Conservation (phyloP, 352 stramenopile species). For the Pythium biforme region DNA sequence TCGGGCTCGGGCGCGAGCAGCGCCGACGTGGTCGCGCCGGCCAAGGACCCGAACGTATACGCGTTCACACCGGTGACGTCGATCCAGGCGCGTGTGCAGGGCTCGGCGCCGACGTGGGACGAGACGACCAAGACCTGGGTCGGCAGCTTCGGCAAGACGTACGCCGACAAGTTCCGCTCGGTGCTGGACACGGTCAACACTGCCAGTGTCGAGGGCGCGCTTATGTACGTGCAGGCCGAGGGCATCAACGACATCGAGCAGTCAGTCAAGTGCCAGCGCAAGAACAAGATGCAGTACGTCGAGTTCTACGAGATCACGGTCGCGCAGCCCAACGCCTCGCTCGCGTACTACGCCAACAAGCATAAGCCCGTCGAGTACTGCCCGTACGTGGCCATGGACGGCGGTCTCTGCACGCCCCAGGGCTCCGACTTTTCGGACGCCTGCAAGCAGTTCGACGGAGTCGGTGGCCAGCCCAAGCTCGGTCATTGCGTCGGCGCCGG, state of each 20-base stretch:
- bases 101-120: conserved; percentile 42
- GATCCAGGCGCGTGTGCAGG: conserved; percentile 63
- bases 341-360: conserved; percentile 48
- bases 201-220: conserved; percentile 68
- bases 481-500: conserved; percentile 51
- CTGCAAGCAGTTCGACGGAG: conserved; percentile 51
- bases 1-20: background rate
- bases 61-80: conserved; percentile 47
- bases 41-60: conserved; percentile 25
- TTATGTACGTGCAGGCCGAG: conserved; percentile 88
- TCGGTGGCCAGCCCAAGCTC: conserved; percentile 43
- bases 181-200: conserved; percentile 84
- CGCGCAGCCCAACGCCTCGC: conserved; percentile 47
- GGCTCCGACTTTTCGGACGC: conserved; percentile 33
- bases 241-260: conserved; percentile 70
- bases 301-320: conserved; percentile 73
- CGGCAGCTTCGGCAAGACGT: conserved; percentile 40
- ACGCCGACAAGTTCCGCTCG: conserved; percentile 38
- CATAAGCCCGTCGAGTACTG: conserved; percentile 45
- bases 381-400: conserved; percentile 62
- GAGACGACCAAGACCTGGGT: conserved; percentile 32
- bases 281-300: conserved; percentile 72
- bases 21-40: background rate
- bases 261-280: conserved; percentile 52
- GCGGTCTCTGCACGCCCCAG: conserved; percentile 48